These are phyloP conservation scores for Themeda triandra DNA, from an alignment of 176 grass and related monocot genomes.

Conservation along the genomic window DNA sequence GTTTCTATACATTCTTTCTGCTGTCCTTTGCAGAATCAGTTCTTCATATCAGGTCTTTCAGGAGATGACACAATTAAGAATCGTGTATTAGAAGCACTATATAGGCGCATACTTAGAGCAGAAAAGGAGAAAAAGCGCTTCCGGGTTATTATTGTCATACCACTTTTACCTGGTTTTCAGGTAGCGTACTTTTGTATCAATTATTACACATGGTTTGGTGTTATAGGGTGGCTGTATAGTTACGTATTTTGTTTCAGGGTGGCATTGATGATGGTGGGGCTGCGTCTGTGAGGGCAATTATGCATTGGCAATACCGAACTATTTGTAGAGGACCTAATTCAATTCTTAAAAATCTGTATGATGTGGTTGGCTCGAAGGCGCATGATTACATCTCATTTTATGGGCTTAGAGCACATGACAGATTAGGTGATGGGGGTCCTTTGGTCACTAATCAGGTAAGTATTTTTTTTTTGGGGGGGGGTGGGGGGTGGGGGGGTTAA, in stretches of 20 bases:
- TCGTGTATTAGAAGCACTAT: constrained; percentile 78
- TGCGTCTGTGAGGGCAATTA: constrained; percentile 81
- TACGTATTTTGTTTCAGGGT: constrained; percentile 44
- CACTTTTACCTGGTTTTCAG: constrained; percentile 88
- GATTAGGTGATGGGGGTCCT: constrained; percentile 56
- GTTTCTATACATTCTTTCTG: background rate
- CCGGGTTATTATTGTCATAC: constrained; percentile 77
- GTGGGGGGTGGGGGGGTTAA: background rate
- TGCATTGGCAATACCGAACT: constrained; percentile 88
- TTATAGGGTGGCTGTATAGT: background rate
- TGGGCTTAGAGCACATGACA: constrained; percentile 74
- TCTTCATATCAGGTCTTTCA: constrained; percentile 88
- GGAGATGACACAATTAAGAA: constrained; percentile 82
- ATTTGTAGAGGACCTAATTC: constrained; percentile 80
- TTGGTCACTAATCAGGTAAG: constrained; percentile 76
- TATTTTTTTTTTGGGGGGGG: background rate
- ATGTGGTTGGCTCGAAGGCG: constrained; percentile 62
- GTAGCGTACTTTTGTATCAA: constrained; percentile 27
- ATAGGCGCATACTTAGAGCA: constrained; percentile 72
- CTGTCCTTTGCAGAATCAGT: constrained; percentile 70
- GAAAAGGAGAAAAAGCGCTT: constrained; percentile 65
- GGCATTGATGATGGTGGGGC: constrained; percentile 76
- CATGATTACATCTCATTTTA: constrained; percentile 84
- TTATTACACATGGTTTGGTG: background rate
- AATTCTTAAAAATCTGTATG: constrained; percentile 71